These are phyloP conservation scores for Cryptococcus sp. DNA, from an alignment of 1,284 basidiomycete genomes.

Conservation along the genomic window DNA sequence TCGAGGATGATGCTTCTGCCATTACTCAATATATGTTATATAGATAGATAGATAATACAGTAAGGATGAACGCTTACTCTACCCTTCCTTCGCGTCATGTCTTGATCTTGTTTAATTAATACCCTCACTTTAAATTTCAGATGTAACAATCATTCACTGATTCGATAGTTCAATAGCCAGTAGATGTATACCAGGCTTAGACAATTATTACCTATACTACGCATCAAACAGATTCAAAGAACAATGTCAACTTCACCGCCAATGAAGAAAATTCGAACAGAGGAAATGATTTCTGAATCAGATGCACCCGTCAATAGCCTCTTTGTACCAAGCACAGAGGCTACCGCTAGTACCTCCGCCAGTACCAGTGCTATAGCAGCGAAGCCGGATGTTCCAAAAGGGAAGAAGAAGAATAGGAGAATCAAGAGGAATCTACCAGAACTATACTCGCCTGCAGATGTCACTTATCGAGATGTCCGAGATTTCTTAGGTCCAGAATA, in stretches of 20 bases:
- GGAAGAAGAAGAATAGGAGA: slow-evolving; percentile 20
- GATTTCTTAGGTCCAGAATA: slow-evolving; percentile 62
- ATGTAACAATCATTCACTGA: not conserved
- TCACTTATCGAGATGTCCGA: slow-evolving; percentile 66
- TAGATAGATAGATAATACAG: slow-evolving; percentile 1
- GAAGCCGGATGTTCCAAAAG: slow-evolving; percentile 10
- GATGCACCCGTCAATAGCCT: slow-evolving; percentile 27
- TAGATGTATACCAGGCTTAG: no score
- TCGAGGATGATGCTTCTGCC: slow-evolving; percentile 22
- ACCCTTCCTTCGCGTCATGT: not conserved
- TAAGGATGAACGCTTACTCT: slow-evolving; percentile 1
- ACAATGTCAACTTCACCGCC: slow-evolving; percentile 18
- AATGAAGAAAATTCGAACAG: slow-evolving; percentile 13
- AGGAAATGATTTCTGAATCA: not conserved
- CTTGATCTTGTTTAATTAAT: not conserved
- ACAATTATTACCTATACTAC: not conserved
- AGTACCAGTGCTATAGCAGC: slow-evolving; percentile 5
- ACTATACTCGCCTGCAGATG: slow-evolving; percentile 66
- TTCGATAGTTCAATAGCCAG: not conserved
- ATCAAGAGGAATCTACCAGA: slow-evolving; percentile 52
- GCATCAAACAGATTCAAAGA: not conserved
- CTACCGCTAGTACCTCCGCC: slow-evolving; percentile 2
- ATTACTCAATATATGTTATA: not conserved
- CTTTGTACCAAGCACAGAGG: slow-evolving; percentile 9
- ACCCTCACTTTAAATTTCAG: slow-evolving; percentile 23